These are phyloP conservation scores for Fusarium sp. DNA, from an alignment of 2,329 filamentous ascomycete species.

Conservation along the genomic window DNA sequence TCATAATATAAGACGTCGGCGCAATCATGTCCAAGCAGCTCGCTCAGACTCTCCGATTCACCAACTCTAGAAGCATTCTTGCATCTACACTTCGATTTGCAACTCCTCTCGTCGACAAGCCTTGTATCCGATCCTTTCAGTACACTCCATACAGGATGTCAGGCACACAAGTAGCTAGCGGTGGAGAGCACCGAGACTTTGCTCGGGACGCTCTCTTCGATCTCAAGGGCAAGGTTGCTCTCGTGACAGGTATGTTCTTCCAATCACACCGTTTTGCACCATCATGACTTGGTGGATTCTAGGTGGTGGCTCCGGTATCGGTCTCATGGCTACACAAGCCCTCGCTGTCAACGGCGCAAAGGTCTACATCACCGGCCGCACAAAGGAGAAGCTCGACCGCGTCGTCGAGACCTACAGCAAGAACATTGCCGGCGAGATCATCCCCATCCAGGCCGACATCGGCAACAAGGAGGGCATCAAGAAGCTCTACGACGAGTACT, in stretches of 20 bases:
- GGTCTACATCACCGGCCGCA: constrained; percentile 75
- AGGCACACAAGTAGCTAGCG: constrained; percentile 29
- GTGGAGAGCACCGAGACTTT: constrained; percentile 44
- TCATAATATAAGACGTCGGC: constrained; percentile 15
- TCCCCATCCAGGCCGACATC: constrained; percentile 69
- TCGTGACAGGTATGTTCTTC: constrained; percentile 53
- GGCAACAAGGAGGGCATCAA: constrained; percentile 68
- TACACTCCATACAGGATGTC: constrained; percentile 25
- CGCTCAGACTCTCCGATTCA: constrained; percentile 1
- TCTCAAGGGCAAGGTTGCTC: constrained; percentile 54
- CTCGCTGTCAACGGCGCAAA: constrained; percentile 73
- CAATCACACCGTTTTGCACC: not conserved
- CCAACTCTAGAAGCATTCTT: constrained; percentile 10
- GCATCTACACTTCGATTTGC: constrained; percentile 7
- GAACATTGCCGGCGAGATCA: constrained; percentile 62
- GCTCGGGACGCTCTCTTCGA: constrained; percentile 53
- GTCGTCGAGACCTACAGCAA: constrained; percentile 67
- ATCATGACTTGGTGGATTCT: not conserved
- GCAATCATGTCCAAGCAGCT: constrained; percentile 24
- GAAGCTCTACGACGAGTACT: constrained; percentile 65
- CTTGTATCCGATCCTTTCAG: constrained; percentile 11
- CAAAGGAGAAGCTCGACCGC: constrained; percentile 68
- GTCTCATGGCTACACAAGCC: constrained; percentile 73
- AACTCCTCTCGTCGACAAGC: constrained; percentile 1
- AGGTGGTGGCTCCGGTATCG: constrained; percentile 69